Percentiles rank a stretch among this genome's conserved stretches.
These are phyloP conservation scores for Cryptococcus sp. DNA, from an alignment of 1,284 basidiomycete species.

Conservation along the genomic window DNA sequence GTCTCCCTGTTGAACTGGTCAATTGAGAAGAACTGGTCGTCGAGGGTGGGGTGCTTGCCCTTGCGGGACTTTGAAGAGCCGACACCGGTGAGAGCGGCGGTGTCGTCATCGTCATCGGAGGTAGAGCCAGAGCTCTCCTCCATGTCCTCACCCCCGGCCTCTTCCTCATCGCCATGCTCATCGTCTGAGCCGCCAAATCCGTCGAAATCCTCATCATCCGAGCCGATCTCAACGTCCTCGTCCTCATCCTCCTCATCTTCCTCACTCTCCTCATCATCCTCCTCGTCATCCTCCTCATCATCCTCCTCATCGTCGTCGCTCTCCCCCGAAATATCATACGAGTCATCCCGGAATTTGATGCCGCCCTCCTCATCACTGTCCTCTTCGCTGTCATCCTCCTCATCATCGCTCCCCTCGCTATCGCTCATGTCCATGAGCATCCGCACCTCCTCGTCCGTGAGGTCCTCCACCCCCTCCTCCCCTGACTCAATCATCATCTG, in stretches of 20 bases:
- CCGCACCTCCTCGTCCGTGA: slow-evolving; percentile 18
- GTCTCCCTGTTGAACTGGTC: slow-evolving; percentile 84
- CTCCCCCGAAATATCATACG: neutral
- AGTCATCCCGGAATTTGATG: too few species aligned
- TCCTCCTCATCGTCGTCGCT: slow-evolving; percentile 21
- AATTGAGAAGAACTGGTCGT: slow-evolving; percentile 91
- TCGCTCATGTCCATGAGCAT: slow-evolving; percentile 14
- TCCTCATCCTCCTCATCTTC: slow-evolving; percentile 8
- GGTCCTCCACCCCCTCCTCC: slow-evolving; percentile 21
- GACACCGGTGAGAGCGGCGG: slow-evolving; percentile 30
- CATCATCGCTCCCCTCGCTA: slow-evolving; percentile 5
- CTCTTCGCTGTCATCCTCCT: slow-evolving; percentile 9
- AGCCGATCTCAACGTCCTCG: slow-evolving; percentile 7
- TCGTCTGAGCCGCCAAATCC: slow-evolving; percentile 18
- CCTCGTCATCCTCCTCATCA: slow-evolving; percentile 16
- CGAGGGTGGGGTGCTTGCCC: slow-evolving; percentile 61
- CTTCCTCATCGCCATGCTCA: slow-evolving; percentile 14
- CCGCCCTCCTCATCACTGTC: slow-evolving; percentile 20
- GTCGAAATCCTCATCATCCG: slow-evolving; percentile 13
- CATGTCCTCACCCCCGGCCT: slow-evolving; percentile 12
- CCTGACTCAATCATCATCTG: slow-evolving; percentile 33
- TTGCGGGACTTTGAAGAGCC: slow-evolving; percentile 41
- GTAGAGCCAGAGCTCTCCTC: slow-evolving; percentile 4
- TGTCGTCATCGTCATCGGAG: slow-evolving; percentile 34
- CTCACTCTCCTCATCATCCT: slow-evolving; percentile 15